Evolutionary conservation across 2,329 filamentous ascomycete species (phyloP).

Genomic region (Cercospora sesami): DNA sequence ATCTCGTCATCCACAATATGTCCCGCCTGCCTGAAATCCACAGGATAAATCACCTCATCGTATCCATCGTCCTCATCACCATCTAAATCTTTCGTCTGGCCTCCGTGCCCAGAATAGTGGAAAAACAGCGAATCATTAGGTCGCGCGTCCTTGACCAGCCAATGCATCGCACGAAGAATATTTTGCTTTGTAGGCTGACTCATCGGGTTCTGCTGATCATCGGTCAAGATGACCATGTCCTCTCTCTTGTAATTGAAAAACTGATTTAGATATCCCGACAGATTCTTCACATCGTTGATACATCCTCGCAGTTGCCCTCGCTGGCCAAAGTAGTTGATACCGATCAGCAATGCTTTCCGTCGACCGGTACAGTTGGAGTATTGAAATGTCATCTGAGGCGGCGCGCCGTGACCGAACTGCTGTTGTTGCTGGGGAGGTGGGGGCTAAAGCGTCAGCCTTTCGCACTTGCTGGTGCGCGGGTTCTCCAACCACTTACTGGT

Average conservation of each 20-base stretch:
- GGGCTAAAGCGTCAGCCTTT: constrained; percentile 28
- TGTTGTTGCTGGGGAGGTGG: constrained; percentile 50
- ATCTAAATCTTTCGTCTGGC: constrained; percentile 76
- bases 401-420: constrained; percentile 76
- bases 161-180: constrained; percentile 94
- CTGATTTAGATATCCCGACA: constrained; percentile 86
- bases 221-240: constrained; percentile 95
- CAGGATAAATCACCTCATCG: constrained; percentile 81
- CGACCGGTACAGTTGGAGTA: constrained; percentile 89
- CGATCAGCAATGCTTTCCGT: constrained; percentile 85
- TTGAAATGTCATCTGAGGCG: constrained; percentile 77
- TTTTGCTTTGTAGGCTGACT: constrained; percentile 96
- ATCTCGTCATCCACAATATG: constrained; percentile 84
- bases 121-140: constrained; percentile 96
- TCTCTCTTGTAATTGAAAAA: constrained; percentile 90
- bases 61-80: constrained; percentile 80
- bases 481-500: constrained; percentile 52
- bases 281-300: constrained; percentile 97
- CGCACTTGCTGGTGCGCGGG: constrained; percentile 26
- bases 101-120: constrained; percentile 88
- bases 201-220: constrained; percentile 96
- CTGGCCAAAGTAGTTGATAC: constrained; percentile 96
- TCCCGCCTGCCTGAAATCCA: constrained; percentile 75
- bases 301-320: constrained; percentile 86
- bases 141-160: constrained; percentile 89